These are phyloP conservation scores for Leccinum subrobustum DNA, from an alignment of 1,284 basidiomycete species.

Conservation along the genomic window DNA sequence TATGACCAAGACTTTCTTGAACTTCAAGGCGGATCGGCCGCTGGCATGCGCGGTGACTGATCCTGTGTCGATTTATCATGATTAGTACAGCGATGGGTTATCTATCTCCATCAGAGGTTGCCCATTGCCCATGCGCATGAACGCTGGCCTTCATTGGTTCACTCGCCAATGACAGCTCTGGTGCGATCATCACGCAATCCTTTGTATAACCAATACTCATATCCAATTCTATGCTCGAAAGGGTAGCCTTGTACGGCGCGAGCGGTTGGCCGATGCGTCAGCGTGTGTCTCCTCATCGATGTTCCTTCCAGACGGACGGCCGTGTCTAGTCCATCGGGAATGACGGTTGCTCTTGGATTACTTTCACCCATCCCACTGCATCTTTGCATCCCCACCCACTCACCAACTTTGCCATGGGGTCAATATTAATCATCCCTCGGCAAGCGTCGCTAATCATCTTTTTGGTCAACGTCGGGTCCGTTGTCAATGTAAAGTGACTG, in stretches of 20 bases:
- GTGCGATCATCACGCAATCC: conserved; percentile 17
- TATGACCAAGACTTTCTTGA: not conserved
- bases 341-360: not conserved
- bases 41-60: not conserved
- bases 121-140: not conserved
- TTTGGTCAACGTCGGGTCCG: not conserved
- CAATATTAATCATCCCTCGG: not conserved
- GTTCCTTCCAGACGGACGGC: not conserved
- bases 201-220: conserved; percentile 1
- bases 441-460: not conserved
- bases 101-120: conserved; percentile 9
- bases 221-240: not conserved
- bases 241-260: not conserved
- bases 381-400: not conserved
- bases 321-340: not conserved
- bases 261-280: not conserved
- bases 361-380: not conserved
- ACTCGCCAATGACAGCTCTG: not conserved
- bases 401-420: not conserved
- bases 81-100: not conserved
- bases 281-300: not conserved
- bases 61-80: not conserved
- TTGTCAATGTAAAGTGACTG: not conserved
- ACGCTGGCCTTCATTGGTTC: not conserved
- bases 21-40: not conserved